A percentile compares a stretch with the other conserved stretches of the same genome.
These are phyloP conservation scores for Sherardia arvensis DNA, from an alignment of 257 asterid genomes.

Conservation along the genomic window DNA sequence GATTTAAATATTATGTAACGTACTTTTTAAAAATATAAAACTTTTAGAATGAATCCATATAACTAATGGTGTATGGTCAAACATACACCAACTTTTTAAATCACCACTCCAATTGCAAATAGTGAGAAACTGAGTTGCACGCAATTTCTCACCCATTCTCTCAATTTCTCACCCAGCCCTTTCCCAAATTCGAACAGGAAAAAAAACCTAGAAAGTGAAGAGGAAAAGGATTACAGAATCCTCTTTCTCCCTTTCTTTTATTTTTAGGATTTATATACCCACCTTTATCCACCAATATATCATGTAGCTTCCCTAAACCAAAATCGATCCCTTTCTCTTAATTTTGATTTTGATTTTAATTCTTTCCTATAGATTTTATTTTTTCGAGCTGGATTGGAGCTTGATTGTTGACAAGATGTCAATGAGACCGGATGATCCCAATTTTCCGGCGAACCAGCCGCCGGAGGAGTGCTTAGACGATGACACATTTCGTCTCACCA, in stretches of 20 bases:
- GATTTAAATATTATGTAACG: no score
- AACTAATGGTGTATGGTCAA: no score
- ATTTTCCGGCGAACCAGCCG: conserved; percentile 16
- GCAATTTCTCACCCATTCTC: no score
- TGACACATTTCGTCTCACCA: conserved; percentile 33
- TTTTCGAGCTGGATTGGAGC: neutral
- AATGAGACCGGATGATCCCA: conserved; percentile 13
- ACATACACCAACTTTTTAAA: no score
- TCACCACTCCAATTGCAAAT: no score
- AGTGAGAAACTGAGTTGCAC: no score
- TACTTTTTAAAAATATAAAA: no score
- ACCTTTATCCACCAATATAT: neutral
- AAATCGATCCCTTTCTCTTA: neutral
- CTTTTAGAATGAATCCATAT: no score
- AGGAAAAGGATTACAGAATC: neutral
- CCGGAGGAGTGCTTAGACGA: no score
- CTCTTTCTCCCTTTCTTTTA: neutral
- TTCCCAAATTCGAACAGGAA: no score
- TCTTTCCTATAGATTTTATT: neutral
- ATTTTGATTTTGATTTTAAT: neutral
- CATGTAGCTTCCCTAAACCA: neutral
- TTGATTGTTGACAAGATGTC: conserved; percentile 40
- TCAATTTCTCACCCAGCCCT: no score
- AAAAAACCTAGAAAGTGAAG: no score
- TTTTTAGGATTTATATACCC: neutral